Base-by-base conservation (phyloP, 441 rosid species). In the Caryocar brasiliense region DNA sequence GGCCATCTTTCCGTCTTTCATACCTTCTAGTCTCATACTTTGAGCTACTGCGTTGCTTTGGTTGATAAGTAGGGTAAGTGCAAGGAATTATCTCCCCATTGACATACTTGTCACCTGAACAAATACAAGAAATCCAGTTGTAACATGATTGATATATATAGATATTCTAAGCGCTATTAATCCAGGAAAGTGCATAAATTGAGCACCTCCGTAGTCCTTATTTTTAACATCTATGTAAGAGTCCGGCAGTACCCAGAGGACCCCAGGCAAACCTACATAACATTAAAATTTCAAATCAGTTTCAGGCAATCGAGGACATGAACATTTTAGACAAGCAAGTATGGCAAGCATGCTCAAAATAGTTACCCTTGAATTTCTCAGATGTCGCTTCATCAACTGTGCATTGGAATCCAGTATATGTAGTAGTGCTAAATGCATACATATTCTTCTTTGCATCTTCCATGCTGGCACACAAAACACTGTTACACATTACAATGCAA, bases 361-460 rank as follows among this genome's bases (percentile, higher is more conserved):
- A 18, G 6, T 24, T 2, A 40, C 96, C 98, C 70, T 91, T 91
- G 66, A 87, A 87, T 67, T 86, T 91, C 80, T 91, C 95, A 21
- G 96, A 86, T n/a, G 93, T 85, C 59, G 82, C 96, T 73, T 91
- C 95, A 11, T 78, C 81, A 6, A 85, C 83, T 0, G 95, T 91
- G 70, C 96, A 91, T 44, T 91, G 96, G 60, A 91, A 91, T 28
- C 98, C 96, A 27, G 98, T 86, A 61, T 91, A 91, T 1, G 96
- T 91, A 10, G 98, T 82, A 26, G 93, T 86, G 42, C 96, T 91
- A 61, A 91, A 86, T 17, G 95, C 96, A 46, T 86, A 91, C 95
- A 91, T 82, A 67, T 86, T 91, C 76, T 82, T 82, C 83, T 85
- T 86, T 9, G 98, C 98, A 64, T 91, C 96, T 70, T 86, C 95